Conservation (phyloP, 2,329 filamentous ascomycete species). For the Hymenoscyphus albidus region DNA sequence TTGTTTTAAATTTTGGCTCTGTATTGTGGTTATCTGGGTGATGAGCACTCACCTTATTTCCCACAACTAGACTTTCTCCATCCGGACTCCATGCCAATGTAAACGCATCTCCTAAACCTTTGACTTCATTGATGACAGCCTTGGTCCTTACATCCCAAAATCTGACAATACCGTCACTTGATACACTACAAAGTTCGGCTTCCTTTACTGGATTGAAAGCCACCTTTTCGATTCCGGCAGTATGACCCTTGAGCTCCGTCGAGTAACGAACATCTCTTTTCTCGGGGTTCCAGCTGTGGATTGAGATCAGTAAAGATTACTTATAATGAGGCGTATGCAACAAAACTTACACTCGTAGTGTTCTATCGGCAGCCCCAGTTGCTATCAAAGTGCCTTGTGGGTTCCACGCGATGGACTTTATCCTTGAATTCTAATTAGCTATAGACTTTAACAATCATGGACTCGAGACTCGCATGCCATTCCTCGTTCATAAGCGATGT, state of each 20-base stretch:
- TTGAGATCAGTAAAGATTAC: neutral
- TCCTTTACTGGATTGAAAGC: constrained; percentile 76
- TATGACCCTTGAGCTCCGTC: constrained; percentile 69
- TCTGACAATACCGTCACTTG: constrained; percentile 68
- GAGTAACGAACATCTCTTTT: constrained; percentile 69
- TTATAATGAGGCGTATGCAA: constrained; percentile 3
- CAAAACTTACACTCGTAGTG: constrained; percentile 54
- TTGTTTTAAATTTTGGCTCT: neutral
- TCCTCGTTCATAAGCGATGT: neutral
- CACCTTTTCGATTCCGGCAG: constrained; percentile 66
- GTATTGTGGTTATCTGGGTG: too few species aligned
- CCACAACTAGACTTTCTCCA: constrained; percentile 66
- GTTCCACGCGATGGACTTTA: constrained; percentile 85
- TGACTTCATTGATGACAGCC: constrained; percentile 65
- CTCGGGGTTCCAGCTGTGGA: constrained; percentile 68
- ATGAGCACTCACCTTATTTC: constrained; percentile 60
- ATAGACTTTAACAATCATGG: neutral
- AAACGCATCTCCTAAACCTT: constrained; percentile 62
- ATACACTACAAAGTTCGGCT: constrained; percentile 71
- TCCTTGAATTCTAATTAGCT: constrained; percentile 40
- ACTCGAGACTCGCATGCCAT: neutral
- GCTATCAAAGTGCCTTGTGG: constrained; percentile 79
- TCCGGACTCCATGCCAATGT: constrained; percentile 72
- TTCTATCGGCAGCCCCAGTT: constrained; percentile 69
- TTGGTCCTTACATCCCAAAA: constrained; percentile 79